Base-by-base conservation (phyloP, 495 filamentous ascomycete genomes). In the Astrocystis sublimbata region DNA sequence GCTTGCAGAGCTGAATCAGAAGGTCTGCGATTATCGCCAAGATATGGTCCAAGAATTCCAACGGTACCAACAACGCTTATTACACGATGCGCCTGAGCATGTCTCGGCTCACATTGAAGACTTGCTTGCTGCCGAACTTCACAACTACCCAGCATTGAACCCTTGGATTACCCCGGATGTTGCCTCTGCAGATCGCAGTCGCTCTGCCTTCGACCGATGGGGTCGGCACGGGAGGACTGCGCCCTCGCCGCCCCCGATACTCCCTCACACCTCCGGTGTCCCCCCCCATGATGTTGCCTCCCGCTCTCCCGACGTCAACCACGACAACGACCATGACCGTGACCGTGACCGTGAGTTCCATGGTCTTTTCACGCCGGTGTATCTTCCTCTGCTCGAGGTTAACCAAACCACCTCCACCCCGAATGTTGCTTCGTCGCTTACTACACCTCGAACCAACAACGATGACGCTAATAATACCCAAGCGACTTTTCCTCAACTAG, bases 361-460 rank as follows among this genome's bases (percentile, higher is more conserved):
- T 36, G 85, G 84, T 36, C 63, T 86, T 19, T 86, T 87, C 66
- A 87, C 83, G 13, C 85, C 85, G 21, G 79, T 71, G 53, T 87
- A 83, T 65, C 76, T 88, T 35, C 83, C 84, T 47, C 72, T 86
- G 40, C 81, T 87, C 40, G 83, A 84, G 61, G 74, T 75, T 53
- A 60, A 46, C 46, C 63, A 40, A 5, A 67, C 68, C 15, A 54
- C 21, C 21, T 57, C 53, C 63, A 64, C 19, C 43, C 28, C 58
- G 56, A 35, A 26, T 61, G n/a, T 60, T 53, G 31, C 59, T 53
- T 53, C 59, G 41, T 31, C 68, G 45, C 31, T 45, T 57, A 60
- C 62, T 65, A 28, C 50, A 55, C 36, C 71, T 67, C 43, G 68
- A 60, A 52, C n/a, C n/a, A n/a, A n/a, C n/a, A n/a, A 73, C 26